Evolutionary conservation across 306 rosid species (phyloP), one percentile per base, ranked within the genome.

Genomic region (Ormosia emarginata): DNA sequence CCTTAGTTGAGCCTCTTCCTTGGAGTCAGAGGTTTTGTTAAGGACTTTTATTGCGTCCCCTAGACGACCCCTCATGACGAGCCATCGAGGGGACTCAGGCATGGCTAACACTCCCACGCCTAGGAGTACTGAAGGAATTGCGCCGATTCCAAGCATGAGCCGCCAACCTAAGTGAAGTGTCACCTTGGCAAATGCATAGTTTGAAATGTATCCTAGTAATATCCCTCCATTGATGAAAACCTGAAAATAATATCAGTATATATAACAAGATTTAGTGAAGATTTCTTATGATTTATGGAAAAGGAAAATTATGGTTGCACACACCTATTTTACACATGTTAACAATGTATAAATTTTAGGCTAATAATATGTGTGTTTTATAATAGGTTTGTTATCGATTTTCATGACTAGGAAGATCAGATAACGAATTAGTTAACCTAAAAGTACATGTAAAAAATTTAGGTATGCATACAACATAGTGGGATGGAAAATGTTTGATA

Each of bases 1-100:
- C 8, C 95, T 79, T 1, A 67, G 67, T 1, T 62, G 76, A 12
- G 98, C 91, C 12, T 94, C 97, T 64, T 92, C 88, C 4, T 14
- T 49, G 13, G 89, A 82, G 58, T 93, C 95, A 0, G 97, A 93
- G 69, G 92, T 93, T 81, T 81, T 88, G 81, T 88, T 72, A 0
- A 94, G 95, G 43, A 91, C 97, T 55, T 15, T 67, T 33, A 0
- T 83, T 4, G 97, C 97, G 0, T 90, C 97, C 2, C 90, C 97
- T 1, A 94, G 87, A 8, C 94, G 94, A 4, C 98, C 98, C 18
- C 82, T 87, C 92, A 91, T 88, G 17, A 94, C 93, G 0, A 94
- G 93, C 97, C 98, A 94, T 0, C 97, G 84, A 1, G 98, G 98
- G 0, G 97, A 94, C 71, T 94, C 98, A 0, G 98, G 97, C 97